These are phyloP conservation scores for Austroboletus niveus DNA, from an alignment of 1,284 basidiomycete genomes.

Conservation along the genomic window DNA sequence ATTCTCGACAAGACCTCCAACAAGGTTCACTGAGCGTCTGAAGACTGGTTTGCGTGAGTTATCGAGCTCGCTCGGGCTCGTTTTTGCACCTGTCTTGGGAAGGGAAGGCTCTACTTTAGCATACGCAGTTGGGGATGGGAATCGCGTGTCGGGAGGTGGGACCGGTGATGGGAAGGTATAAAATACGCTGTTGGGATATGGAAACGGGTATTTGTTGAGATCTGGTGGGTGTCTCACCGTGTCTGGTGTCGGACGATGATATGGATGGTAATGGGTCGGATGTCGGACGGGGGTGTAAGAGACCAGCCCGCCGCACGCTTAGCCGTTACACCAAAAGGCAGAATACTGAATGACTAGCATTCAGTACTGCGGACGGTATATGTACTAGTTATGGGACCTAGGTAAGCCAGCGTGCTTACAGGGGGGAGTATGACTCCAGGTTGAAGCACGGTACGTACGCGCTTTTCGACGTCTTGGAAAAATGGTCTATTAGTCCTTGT, in stretches of 20 bases:
- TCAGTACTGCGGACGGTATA: too few species aligned
- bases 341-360: too few species aligned
- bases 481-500: slow-evolving; percentile 90
- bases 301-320: too few species aligned
- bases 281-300: too few species aligned
- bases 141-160: slow-evolving; percentile 20
- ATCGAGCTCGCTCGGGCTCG: slow-evolving; percentile 1
- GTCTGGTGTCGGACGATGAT: slow-evolving; percentile 30
- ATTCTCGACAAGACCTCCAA: slow-evolving; percentile 59
- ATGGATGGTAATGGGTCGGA: slow-evolving; percentile 18
- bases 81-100: not conserved
- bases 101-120: slow-evolving; percentile 41
- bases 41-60: slow-evolving; percentile 29
- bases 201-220: slow-evolving; percentile 16
- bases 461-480: slow-evolving; percentile 95
- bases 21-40: slow-evolving; percentile 64
- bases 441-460: slow-evolving; percentile 70
- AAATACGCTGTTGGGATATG: slow-evolving; percentile 39
- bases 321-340: too few species aligned
- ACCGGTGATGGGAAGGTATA: slow-evolving; percentile 45
- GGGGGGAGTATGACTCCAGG: slow-evolving; percentile 20
- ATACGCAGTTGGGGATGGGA: slow-evolving; percentile 21
- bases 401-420: too few species aligned
- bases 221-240: slow-evolving; percentile 7
- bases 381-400: too few species aligned